Evolutionary conservation across 306 rosid species (phyloP).

Genomic region (Oxytropis ochrocephala): DNA sequence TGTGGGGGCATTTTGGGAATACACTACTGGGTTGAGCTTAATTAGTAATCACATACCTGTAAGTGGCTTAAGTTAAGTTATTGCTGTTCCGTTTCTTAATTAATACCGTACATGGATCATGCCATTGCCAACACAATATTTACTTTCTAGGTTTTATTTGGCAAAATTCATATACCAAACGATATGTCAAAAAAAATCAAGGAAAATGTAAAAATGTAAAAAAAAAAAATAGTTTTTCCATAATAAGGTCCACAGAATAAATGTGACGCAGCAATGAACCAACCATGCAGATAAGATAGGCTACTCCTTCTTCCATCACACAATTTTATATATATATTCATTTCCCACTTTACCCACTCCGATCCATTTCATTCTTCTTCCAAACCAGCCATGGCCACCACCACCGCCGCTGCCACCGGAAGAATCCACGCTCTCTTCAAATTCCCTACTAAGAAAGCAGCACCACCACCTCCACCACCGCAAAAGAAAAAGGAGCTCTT

Average conservation of each 20-base stretch:
- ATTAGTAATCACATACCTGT: too few species aligned
- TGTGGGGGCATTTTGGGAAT: too few species aligned
- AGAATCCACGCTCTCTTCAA: too few species aligned
- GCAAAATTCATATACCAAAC: neutral
- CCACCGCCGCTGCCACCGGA: conserved; percentile 35
- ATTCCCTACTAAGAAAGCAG: too few species aligned
- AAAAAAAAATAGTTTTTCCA: neutral
- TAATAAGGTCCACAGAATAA: conserved; percentile 31
- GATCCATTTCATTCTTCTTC: neutral
- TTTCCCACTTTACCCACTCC: conserved; percentile 20
- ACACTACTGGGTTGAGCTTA: too few species aligned
- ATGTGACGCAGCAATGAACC: conserved; percentile 30
- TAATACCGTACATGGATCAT: too few species aligned
- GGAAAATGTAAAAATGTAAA: conserved; percentile 9
- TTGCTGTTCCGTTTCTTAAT: too few species aligned
- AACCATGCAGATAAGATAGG: conserved; percentile 29
- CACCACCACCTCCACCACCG: neutral
- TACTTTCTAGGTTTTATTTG: neutral
- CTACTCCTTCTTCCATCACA: conserved; percentile 4
- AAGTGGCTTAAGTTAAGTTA: too few species aligned
- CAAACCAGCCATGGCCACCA: conserved; percentile 21
- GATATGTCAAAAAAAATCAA: neutral
- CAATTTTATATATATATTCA: neutral
- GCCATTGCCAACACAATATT: neutral
- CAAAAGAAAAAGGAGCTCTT: conserved; percentile 33